Percentiles rank a stretch among this genome's conserved stretches.
These are phyloP conservation scores for Fusarium fujikuroi DNA, from an alignment of 2,329 filamentous ascomycete genomes.

Conservation along the genomic window DNA sequence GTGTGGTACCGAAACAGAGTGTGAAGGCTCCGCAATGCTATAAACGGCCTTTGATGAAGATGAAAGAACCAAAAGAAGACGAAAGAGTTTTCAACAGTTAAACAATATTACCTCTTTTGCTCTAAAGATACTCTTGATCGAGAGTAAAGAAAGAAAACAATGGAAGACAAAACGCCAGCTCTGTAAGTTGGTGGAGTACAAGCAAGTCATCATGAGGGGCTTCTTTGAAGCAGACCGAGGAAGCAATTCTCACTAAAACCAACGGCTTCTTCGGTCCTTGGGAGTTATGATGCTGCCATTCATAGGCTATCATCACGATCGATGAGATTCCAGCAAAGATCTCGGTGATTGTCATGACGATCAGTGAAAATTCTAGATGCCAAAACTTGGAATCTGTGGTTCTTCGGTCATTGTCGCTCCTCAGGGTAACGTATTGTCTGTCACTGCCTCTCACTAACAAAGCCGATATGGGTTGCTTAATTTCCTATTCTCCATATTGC, in stretches of 20 bases:
- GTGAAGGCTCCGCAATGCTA: neutral
- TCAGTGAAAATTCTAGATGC: neutral
- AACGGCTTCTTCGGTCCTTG: neutral
- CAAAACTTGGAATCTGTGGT: slow-evolving; percentile 7
- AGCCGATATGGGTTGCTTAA: neutral
- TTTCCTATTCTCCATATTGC: slow-evolving; percentile 2
- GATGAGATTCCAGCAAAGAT: slow-evolving; percentile 14
- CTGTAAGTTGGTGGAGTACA: neutral
- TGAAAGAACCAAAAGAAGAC: neutral
- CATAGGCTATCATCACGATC: slow-evolving; percentile 3
- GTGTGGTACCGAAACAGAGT: neutral
- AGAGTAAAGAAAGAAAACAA: neutral
- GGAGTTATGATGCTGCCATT: neutral
- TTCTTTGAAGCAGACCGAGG: neutral
- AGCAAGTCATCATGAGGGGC: neutral
- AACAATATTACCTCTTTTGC: neutral
- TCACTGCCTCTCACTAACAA: neutral
- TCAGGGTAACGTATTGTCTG: neutral
- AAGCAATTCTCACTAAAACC: neutral
- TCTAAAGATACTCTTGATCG: neutral
- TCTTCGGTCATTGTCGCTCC: neutral
- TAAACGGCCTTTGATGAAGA: neutral
- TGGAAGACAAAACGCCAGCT: neutral
- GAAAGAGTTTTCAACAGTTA: neutral
- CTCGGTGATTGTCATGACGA: slow-evolving; percentile 4